Base-by-base conservation (phyloP, 805 yeast genomes). In the Pichia scutulata region DNA sequence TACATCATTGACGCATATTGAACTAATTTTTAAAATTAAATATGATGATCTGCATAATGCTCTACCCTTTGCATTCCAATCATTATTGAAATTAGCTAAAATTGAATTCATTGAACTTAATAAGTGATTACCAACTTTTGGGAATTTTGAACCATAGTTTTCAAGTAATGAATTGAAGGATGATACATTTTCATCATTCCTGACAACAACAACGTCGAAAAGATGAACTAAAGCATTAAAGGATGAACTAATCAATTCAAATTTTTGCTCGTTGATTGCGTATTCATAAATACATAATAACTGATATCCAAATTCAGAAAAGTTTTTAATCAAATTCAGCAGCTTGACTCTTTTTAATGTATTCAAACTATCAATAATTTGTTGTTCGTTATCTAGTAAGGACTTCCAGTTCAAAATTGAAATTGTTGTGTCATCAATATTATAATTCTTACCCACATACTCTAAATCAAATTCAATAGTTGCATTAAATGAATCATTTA, bases 361-460 rank as follows among this genome's bases (percentile, higher is more conserved):
- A 23, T 68, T 68, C 56, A 85, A 67, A 3, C 77, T 64, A 18
- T 70, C 70, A 25, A 77, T 63, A 43, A 82, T 71, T 44, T 74
- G 75, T 47, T 70, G 70, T 52, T 73, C 62, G 21, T 57, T 52
- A 7, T 71, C 73, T 46, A 64, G 64, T 9, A 68, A 57, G 23
- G 71, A 62, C 51, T 71, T 77, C 77, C 82, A 80, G 52, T 75
- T 73, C 55, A 82, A 62, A 44, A 87, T 67, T 30, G 74, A 72
- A 41, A 76, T 78, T 51, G 84, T 70, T 4, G 82, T 67, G 7
- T 67, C 47, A 52, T 83, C 88, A 19, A 80, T 67, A 58, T 86
- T 85, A 67, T 70, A 84, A 16, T 70, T 63, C 56, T 76, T 82
- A 24, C 96, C 96, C 49, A 82, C 79, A 62, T 85, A 87, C 47